These are phyloP conservation scores for Phyllosticta ampelicida DNA, from an alignment of 2,329 filamentous ascomycete species.

Conservation along the genomic window DNA sequence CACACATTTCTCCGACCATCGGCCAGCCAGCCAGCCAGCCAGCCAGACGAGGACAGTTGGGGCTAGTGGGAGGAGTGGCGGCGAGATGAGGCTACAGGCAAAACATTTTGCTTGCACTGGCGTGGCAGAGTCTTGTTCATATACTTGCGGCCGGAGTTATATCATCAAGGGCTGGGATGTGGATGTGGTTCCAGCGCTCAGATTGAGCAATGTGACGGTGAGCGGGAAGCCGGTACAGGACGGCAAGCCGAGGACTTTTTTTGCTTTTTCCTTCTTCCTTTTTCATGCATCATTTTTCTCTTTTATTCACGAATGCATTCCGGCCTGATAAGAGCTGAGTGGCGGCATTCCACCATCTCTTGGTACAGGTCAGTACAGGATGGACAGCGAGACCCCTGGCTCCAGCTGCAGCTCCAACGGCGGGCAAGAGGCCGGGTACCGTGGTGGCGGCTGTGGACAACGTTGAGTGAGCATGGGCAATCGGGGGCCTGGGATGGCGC, in stretches of 20 bases:
- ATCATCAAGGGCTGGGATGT: neutral
- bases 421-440: too few relatives aligned
- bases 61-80: neutral
- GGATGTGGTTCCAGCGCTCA: neutral
- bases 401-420: neutral
- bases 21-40: too few relatives aligned
- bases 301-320: too few relatives aligned
- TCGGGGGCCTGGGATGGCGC: neutral
- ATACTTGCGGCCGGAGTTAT: neutral
- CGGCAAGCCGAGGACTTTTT: neutral
- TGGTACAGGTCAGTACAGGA: neutral
- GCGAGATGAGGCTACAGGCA: neutral
- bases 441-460: neutral
- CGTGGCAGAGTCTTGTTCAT: neutral
- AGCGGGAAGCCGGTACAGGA: neutral
- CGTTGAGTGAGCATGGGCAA: neutral
- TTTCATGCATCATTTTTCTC: too few relatives aligned
- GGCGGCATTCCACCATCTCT: neutral
- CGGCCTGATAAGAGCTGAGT: neutral
- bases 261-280: too few relatives aligned
- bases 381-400: neutral
- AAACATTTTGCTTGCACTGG: neutral
- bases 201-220: neutral
- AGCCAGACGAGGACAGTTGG: neutral
- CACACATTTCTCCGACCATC: neutral